Percentiles rank a stretch among this genome's conserved stretches.
phyloP scores from a whole-genome alignment of 2,329 filamentous ascomycete species.

The Penicillium polonicum region DNA sequence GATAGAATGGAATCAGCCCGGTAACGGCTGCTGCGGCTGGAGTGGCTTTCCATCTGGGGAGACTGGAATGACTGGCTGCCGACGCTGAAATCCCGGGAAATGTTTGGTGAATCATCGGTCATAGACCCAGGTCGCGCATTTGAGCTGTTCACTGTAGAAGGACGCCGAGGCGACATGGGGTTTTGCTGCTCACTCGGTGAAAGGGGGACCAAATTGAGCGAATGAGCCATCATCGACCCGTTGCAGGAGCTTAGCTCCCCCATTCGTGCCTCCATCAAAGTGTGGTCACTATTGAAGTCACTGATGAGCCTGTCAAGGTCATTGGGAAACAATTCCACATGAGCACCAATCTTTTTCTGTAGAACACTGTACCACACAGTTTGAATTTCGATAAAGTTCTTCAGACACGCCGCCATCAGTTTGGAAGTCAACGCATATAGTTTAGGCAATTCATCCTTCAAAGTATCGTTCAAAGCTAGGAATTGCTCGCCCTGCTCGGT shows the following conservation, averaged over 20 bases:
- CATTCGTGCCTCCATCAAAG: conserved; percentile 70
- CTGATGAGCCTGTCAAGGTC: conserved; percentile 71
- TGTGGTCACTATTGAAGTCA: conserved; percentile 76
- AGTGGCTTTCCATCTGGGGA: conserved; percentile 46
- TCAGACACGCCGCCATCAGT: conserved; percentile 77
- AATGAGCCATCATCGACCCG: conserved; percentile 61
- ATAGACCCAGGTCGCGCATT: conserved; percentile 62
- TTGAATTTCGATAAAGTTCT: conserved; percentile 82
- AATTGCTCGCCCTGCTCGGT: conserved; percentile 84
- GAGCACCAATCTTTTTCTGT: conserved; percentile 75
- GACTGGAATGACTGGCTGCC: conserved; percentile 67
- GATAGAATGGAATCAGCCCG: conserved; percentile 58
- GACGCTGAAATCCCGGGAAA: conserved; percentile 65
- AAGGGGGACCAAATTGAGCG: conserved; percentile 60
- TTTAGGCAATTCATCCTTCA: conserved; percentile 87
- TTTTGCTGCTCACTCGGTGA: conserved; percentile 45
- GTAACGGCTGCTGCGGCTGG: conserved; percentile 42
- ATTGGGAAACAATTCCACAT: conserved; percentile 67
- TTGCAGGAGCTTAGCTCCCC: conserved; percentile 75
- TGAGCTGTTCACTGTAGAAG: conserved; percentile 52
- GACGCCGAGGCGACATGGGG: conserved; percentile 45
- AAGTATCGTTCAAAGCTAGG: conserved; percentile 82
- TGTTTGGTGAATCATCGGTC: conserved; percentile 61
- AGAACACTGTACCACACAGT: conserved; percentile 78
- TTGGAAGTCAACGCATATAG: conserved; percentile 79